A percentile compares a stretch with the other conserved stretches of the same genome.
These are phyloP conservation scores for Rhizophagus sp. DNA, from an alignment of 192 early-diverging fungal genomes.

Conservation along the genomic window DNA sequence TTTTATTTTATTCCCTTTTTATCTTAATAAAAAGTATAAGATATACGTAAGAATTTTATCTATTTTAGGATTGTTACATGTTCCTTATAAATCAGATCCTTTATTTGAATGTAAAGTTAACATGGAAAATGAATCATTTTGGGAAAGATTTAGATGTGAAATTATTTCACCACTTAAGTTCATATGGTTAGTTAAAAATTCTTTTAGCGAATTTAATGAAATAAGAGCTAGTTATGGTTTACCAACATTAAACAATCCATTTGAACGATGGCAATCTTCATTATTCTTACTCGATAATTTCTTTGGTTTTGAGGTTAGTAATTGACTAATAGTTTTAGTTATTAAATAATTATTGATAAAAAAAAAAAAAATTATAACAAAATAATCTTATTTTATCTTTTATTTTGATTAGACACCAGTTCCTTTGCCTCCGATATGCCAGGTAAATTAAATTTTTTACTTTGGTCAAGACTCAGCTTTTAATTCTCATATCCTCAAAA, in stretches of 20 bases:
- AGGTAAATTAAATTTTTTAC: not conserved
- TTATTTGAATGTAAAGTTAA: not conserved
- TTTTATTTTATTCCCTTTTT: not conserved
- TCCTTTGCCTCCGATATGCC: not conserved
- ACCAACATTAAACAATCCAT: not conserved
- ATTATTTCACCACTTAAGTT: not conserved
- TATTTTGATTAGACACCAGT: not conserved
- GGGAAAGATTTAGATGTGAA: not conserved
- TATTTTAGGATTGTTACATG: not conserved
- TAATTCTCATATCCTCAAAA: too few relatives aligned
- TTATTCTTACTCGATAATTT: not conserved
- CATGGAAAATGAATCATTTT: slow-evolving; percentile 17
- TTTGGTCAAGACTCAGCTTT: not conserved
- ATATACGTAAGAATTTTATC: too few relatives aligned
- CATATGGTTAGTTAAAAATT: too few relatives aligned
- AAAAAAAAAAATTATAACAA: too few relatives aligned
- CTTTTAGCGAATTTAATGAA: not conserved
- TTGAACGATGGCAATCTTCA: not conserved
- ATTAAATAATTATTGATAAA: too few relatives aligned
- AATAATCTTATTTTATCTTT: too few relatives aligned
- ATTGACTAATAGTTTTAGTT: too few relatives aligned
- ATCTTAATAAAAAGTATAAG: too few relatives aligned
- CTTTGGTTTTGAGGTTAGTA: not conserved
- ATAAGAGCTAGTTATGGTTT: not conserved
- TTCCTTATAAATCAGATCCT: slow-evolving; percentile 3